phyloP scores from a whole-genome alignment of 495 filamentous ascomycete species.

The Alectoria sarmentosa region DNA sequence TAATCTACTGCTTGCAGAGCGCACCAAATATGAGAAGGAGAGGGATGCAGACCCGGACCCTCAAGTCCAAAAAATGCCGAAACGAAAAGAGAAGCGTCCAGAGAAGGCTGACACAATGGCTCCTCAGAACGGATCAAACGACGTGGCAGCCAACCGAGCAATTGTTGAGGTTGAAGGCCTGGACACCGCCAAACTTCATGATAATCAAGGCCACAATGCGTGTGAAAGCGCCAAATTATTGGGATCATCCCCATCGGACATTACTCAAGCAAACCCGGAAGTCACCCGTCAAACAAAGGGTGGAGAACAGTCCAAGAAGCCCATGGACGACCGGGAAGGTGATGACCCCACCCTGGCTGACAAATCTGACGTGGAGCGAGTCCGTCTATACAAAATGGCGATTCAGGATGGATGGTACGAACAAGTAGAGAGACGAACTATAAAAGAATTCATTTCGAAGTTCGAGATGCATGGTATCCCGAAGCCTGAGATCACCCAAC shows the following conservation, averaged over 20 bases:
- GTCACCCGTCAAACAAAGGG: background rate
- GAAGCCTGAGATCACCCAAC: background rate
- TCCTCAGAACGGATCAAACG: constrained; percentile 1
- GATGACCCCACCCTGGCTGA: constrained; percentile 25
- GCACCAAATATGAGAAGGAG: constrained; percentile 52
- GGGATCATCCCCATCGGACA: background rate
- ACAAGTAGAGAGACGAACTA: constrained; percentile 16
- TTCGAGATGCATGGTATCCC: constrained; percentile 5
- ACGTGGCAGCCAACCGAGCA: background rate
- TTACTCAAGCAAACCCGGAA: background rate
- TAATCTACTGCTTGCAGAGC: constrained; percentile 44
- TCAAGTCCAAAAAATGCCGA: constrained; percentile 8
- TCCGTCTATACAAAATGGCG: constrained; percentile 23
- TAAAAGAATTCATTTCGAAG: constrained; percentile 16
- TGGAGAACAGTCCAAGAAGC: background rate
- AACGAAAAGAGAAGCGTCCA: background rate
- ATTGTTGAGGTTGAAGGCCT: background rate
- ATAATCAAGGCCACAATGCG: background rate
- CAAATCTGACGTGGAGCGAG: constrained; percentile 23
- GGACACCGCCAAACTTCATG: background rate
- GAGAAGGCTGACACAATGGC: background rate
- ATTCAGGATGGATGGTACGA: constrained; percentile 28
- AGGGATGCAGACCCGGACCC: constrained; percentile 3
- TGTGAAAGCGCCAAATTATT: background rate
- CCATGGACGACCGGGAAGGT: background rate